Conservation (phyloP, 108 stramenopile genomes). For the Cyclotella baltica region DNA sequence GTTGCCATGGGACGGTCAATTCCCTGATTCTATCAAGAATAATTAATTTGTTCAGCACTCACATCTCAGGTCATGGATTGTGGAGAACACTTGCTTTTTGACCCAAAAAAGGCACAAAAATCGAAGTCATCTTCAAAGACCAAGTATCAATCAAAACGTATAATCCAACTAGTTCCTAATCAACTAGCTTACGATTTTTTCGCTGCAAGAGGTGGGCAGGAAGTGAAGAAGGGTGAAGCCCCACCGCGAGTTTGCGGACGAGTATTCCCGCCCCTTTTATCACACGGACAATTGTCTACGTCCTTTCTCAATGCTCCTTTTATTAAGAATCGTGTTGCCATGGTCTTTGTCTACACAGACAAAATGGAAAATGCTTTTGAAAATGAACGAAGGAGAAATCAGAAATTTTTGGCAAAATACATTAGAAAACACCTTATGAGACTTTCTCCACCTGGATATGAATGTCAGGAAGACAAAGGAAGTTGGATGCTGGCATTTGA, state of each 20-base stretch:
- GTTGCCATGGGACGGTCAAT: background rate
- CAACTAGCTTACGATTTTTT: constrained; percentile 51
- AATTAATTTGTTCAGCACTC: background rate
- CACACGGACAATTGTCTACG: constrained; percentile 50
- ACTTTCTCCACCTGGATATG: constrained; percentile 50
- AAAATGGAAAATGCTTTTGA: constrained; percentile 37
- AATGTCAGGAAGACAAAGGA: constrained; percentile 59
- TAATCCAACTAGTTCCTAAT: constrained; percentile 49
- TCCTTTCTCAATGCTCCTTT: constrained; percentile 59
- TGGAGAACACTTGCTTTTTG: constrained; percentile 50
- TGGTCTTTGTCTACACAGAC: constrained; percentile 57
- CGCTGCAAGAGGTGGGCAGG: constrained; percentile 43
- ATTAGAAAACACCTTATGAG: constrained; percentile 51
- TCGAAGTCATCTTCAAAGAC: constrained; percentile 29
- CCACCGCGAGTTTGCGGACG: constrained; percentile 40
- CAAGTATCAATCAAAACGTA: constrained; percentile 27
- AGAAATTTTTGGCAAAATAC: constrained; percentile 41
- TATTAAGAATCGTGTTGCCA: constrained; percentile 47
- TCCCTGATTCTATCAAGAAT: no score
- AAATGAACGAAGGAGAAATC: constrained; percentile 42
- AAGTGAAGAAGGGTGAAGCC: constrained; percentile 32
- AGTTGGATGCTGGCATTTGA: constrained; percentile 60
- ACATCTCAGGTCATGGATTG: constrained; percentile 58
- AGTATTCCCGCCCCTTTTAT: constrained; percentile 50
- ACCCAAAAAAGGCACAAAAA: constrained; percentile 30